Conservation (phyloP, 768 basidiomycete genomes). For the Ephemerocybe angulata region DNA sequence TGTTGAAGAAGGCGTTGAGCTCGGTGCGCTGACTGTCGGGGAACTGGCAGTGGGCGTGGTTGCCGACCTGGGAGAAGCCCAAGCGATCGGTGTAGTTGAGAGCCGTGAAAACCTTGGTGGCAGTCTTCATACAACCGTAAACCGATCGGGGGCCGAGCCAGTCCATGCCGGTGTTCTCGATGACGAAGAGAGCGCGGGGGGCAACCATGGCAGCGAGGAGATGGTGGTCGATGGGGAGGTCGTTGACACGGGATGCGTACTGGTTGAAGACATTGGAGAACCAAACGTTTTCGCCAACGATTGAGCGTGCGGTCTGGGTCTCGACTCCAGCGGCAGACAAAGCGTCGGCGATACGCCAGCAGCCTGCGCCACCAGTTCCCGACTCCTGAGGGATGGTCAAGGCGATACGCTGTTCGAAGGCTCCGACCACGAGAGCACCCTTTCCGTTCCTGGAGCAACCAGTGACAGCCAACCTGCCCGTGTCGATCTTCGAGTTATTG, state of each 20-base stretch:
- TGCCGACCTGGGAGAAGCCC: slow-evolving; percentile 51
- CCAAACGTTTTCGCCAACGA: slow-evolving; percentile 59
- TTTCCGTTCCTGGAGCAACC: slow-evolving; percentile 60
- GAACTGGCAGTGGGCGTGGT: slow-evolving; percentile 52
- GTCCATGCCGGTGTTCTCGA: slow-evolving; percentile 52
- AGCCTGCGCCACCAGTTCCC: slow-evolving; percentile 52
- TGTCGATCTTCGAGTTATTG: slow-evolving; percentile 42
- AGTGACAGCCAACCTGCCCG: slow-evolving; percentile 47
- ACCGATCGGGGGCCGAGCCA: slow-evolving; percentile 51
- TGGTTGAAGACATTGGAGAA: slow-evolving; percentile 48
- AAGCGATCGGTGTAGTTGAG: slow-evolving; percentile 40
- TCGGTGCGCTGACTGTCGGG: slow-evolving; percentile 39
- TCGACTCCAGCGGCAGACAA: slow-evolving; percentile 36
- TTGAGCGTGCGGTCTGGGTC: slow-evolving; percentile 47
- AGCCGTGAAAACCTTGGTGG: slow-evolving; percentile 45
- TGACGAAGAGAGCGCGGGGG: slow-evolving; percentile 47
- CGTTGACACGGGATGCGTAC: slow-evolving; percentile 40
- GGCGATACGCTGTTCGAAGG: slow-evolving; percentile 53
- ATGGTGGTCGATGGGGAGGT: slow-evolving; percentile 59
- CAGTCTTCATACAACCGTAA: slow-evolving; percentile 47
- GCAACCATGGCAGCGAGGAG: slow-evolving; percentile 50
- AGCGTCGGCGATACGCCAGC: slow-evolving; percentile 53
- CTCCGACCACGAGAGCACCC: slow-evolving; percentile 55
- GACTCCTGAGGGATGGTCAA: slow-evolving; percentile 61
- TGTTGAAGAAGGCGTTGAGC: slow-evolving; percentile 50